phyloP scores from a whole-genome alignment of 108 stramenopile species.

The Cyclotella baltica region DNA sequence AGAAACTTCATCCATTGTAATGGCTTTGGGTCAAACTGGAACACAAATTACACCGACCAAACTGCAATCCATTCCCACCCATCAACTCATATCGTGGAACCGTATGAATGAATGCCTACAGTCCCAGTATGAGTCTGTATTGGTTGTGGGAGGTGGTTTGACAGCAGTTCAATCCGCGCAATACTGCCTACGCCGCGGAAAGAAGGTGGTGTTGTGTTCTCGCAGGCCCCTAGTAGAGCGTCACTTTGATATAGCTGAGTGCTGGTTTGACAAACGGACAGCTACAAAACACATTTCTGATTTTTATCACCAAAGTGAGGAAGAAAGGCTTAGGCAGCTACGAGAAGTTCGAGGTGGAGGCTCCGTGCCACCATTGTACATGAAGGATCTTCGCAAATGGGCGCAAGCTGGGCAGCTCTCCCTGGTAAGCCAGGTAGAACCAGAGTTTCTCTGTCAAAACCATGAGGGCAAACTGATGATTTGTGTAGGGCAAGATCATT shows the following conservation, averaged over 20 bases:
- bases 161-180: slow-evolving; percentile 76
- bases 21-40: slow-evolving; percentile 66
- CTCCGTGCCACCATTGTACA: slow-evolving; percentile 73
- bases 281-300: slow-evolving; percentile 54
- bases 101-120: slow-evolving; percentile 13
- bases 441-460: not conserved
- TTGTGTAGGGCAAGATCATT: slow-evolving; percentile 12
- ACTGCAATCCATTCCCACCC: slow-evolving; percentile 19
- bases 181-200: slow-evolving; percentile 18
- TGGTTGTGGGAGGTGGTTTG: slow-evolving; percentile 80
- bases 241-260: slow-evolving; percentile 68
- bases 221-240: slow-evolving; percentile 65
- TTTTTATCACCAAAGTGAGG: slow-evolving; percentile 64
- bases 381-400: slow-evolving; percentile 50
- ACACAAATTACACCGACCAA: slow-evolving; percentile 45
- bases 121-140: slow-evolving; percentile 15
- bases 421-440: slow-evolving; percentile 15
- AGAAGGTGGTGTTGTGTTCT: slow-evolving; percentile 50
- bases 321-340: slow-evolving; percentile 37
- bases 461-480: slow-evolving; percentile 27
- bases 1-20: slow-evolving; percentile 44
- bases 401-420: slow-evolving; percentile 39
- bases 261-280: slow-evolving; percentile 72
- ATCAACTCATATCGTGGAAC: slow-evolving; percentile 22
- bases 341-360: slow-evolving; percentile 64